Evolutionary conservation across 495 filamentous ascomycete species (phyloP).

Genomic region (Xylaria curta): DNA sequence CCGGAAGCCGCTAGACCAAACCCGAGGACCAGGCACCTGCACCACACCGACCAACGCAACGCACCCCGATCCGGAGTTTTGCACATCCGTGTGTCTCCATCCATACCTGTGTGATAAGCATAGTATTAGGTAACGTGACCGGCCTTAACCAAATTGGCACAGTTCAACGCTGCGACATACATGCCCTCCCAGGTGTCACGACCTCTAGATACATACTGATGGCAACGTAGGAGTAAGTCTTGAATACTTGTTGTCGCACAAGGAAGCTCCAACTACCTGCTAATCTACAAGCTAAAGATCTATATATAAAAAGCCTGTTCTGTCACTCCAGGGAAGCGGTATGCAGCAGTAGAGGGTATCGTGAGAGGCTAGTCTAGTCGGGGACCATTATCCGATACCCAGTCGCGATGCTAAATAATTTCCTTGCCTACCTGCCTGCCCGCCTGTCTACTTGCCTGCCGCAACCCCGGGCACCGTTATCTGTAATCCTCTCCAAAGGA

Average conservation of each 20-base stretch:
- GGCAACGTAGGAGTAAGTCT: no score
- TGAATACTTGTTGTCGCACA: no score
- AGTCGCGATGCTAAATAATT: neutral
- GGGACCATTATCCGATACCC: no score
- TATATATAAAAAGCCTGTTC: no score
- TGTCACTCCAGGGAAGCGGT: no score
- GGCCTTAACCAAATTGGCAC: neutral
- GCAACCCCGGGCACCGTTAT: neutral
- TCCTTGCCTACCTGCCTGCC: neutral
- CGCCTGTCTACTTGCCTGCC: neutral
- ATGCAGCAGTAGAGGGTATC: no score
- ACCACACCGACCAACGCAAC: neutral
- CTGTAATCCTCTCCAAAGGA: no score
- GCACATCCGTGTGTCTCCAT: neutral
- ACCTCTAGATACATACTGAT: no score
- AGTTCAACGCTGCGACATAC: neutral
- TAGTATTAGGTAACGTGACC: neutral
- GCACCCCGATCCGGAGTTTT: neutral
- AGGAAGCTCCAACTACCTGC: no score
- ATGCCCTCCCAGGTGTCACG: neutral
- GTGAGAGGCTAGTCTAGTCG: neutral
- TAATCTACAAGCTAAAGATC: no score
- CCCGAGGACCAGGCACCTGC: slow-evolving; percentile 14
- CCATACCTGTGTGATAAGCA: neutral
- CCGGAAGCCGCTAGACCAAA: neutral